Conservation (phyloP, 257 asterid species). For the Solanum clarkiae region DNA sequence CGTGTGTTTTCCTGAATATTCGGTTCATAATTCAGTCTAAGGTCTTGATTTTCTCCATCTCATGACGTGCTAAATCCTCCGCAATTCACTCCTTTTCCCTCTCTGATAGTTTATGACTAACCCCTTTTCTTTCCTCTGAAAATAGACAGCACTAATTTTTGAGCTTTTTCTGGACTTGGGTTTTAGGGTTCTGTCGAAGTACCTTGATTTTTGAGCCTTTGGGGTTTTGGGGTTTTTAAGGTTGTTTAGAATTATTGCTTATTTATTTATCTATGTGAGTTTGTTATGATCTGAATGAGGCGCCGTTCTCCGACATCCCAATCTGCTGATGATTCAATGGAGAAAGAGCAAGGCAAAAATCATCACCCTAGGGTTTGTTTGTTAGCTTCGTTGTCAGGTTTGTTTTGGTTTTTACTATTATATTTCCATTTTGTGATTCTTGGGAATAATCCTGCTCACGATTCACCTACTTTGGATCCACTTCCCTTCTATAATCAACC, state of each 20-base stretch:
- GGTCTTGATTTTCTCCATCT: background rate
- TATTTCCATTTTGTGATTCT: conserved; percentile 44
- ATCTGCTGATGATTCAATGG: conserved; percentile 31
- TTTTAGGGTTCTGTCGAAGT: background rate
- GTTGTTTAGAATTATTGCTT: background rate
- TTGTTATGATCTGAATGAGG: conserved; percentile 29
- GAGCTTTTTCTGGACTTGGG: background rate
- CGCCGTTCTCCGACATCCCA: conserved; percentile 35
- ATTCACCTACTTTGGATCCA: conserved; percentile 18
- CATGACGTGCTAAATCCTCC: background rate
- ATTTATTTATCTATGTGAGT: background rate
- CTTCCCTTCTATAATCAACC: conserved; percentile 6
- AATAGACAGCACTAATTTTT: background rate
- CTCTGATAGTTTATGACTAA: background rate
- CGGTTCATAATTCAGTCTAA: background rate
- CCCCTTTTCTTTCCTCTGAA: background rate
- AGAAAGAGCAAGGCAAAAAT: conserved; percentile 44
- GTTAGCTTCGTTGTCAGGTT: conserved; percentile 35
- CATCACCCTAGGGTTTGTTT: conserved; percentile 44
- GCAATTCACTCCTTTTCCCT: background rate
- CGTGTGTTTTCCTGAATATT: background rate
- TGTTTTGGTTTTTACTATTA: conserved; percentile 53
- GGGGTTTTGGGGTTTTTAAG: background rate
- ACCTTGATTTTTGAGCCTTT: background rate
- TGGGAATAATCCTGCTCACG: conserved; percentile 15